phyloP scores from a whole-genome alignment of 2,329 filamentous ascomycete genomes.

The Davidsoniella australis region DNA sequence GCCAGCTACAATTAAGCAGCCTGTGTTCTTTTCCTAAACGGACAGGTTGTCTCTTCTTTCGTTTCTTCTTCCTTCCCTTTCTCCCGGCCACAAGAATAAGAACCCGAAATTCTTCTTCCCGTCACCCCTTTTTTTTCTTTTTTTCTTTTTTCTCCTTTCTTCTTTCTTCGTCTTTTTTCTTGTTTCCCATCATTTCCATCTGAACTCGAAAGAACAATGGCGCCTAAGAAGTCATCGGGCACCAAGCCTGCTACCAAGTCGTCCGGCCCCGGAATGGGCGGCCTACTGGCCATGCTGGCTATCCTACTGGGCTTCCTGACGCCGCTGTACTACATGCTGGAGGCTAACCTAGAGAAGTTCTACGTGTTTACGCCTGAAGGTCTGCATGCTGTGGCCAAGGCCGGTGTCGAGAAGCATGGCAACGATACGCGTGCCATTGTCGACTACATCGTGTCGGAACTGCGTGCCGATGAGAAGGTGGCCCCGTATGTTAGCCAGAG shows the following conservation, averaged over 20 bases:
- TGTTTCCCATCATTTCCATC: not conserved
- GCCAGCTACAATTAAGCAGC: too few relatives aligned
- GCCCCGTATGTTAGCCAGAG: constrained; percentile 44
- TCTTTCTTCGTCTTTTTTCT: not conserved
- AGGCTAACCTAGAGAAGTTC: constrained; percentile 43
- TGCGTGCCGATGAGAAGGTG: constrained; percentile 32
- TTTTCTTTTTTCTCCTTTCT: not conserved
- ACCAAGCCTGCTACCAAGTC: constrained; percentile 9
- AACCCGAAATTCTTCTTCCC: not conserved
- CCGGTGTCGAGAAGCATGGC: constrained; percentile 50
- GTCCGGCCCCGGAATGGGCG: constrained; percentile 16
- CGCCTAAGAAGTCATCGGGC: constrained; percentile 2
- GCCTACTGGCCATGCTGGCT: constrained; percentile 32
- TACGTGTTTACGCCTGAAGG: constrained; percentile 60
- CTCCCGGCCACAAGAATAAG: not conserved
- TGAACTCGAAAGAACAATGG: constrained; percentile 2
- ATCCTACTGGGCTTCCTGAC: constrained; percentile 37
- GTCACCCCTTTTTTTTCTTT: not conserved
- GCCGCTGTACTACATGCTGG: constrained; percentile 36
- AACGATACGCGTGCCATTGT: constrained; percentile 59
- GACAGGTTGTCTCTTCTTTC: not conserved
- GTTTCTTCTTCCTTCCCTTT: not conserved
- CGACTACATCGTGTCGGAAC: constrained; percentile 50
- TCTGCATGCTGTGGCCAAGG: constrained; percentile 50
- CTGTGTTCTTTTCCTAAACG: not conserved